Evolutionary conservation across 2,329 filamentous ascomycete species (phyloP).

Genomic region (Talaromyces albobiverticillius): DNA sequence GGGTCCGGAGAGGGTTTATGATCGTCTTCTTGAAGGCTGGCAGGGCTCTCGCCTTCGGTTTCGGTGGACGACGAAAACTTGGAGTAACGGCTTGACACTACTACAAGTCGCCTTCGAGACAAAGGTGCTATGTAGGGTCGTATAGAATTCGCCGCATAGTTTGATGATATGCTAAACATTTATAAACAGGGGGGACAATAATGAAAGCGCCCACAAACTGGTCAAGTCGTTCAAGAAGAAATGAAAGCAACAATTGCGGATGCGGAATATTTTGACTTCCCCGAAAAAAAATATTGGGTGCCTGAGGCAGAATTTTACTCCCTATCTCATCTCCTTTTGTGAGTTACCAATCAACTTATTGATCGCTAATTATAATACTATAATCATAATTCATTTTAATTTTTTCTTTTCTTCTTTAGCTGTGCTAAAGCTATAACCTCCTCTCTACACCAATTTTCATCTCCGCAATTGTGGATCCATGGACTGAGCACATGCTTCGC

Average conservation of each 20-base stretch:
- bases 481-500: conserved; percentile 31
- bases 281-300: conserved; percentile 8
- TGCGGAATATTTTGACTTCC: background rate
- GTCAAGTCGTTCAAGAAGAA: background rate
- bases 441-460: conserved; percentile 36
- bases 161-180: conserved; percentile 14
- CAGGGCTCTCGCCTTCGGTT: background rate
- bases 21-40: background rate
- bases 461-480: conserved; percentile 37
- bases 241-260: background rate
- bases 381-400: background rate
- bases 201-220: background rate
- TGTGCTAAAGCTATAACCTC: background rate
- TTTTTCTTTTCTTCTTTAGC: conserved; percentile 3
- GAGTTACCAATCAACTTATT: no score
- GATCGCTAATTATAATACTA: no score
- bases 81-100: conserved; percentile 3
- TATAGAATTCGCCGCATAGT: conserved; percentile 11
- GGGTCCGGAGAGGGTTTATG: background rate
- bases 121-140: conserved; percentile 14
- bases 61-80: conserved; percentile 8
- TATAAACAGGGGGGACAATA: background rate
- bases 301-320: conserved; percentile 1
- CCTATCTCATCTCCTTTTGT: background rate
- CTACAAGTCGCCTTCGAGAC: conserved; percentile 7